Percentiles rank a stretch among this genome's conserved stretches.
phyloP scores from a whole-genome alignment of 176 grass and related monocot species.

The Hsuehochloa calcarea region DNA sequence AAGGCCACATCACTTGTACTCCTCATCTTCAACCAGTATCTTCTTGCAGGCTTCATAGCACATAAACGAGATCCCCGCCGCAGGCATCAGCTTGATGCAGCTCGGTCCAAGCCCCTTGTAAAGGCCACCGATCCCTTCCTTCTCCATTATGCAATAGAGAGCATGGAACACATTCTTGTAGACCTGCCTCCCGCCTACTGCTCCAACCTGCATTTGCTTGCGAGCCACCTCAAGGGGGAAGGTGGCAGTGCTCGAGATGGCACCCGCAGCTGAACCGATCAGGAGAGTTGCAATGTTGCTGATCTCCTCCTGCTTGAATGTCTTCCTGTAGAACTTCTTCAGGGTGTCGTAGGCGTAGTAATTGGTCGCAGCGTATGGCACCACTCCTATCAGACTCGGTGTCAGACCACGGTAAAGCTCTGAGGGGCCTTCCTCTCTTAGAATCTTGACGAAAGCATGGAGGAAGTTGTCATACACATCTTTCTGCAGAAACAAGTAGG shows the following conservation, averaged over 20 bases:
- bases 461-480: conserved; percentile 90
- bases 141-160: conserved; percentile 86
- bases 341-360: conserved; percentile 92
- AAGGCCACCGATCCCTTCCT: conserved; percentile 72
- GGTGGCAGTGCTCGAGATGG: conserved; percentile 87
- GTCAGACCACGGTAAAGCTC: conserved; percentile 90
- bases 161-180: conserved; percentile 99
- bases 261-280: conserved; percentile 80
- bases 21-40: conserved; percentile 68
- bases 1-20: conserved; percentile 18
- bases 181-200: conserved; percentile 70
- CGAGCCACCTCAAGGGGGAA: conserved; percentile 95
- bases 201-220: conserved; percentile 95
- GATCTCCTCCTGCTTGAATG: conserved; percentile 79
- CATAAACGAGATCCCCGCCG: conserved; percentile 96
- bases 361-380: conserved; percentile 89
- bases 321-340: conserved; percentile 90
- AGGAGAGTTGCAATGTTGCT: conserved; percentile 84
- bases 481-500: conserved; percentile 57
- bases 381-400: conserved; percentile 85
- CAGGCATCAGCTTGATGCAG: conserved; percentile 97
- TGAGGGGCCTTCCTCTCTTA: conserved; percentile 80
- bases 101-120: conserved; percentile 93
- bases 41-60: conserved; percentile 99
- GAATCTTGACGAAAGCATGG: conserved; percentile 85